Base-by-base conservation (phyloP, 495 filamentous ascomycete genomes). In the Lasiosphaeriaceae sp. region DNA sequence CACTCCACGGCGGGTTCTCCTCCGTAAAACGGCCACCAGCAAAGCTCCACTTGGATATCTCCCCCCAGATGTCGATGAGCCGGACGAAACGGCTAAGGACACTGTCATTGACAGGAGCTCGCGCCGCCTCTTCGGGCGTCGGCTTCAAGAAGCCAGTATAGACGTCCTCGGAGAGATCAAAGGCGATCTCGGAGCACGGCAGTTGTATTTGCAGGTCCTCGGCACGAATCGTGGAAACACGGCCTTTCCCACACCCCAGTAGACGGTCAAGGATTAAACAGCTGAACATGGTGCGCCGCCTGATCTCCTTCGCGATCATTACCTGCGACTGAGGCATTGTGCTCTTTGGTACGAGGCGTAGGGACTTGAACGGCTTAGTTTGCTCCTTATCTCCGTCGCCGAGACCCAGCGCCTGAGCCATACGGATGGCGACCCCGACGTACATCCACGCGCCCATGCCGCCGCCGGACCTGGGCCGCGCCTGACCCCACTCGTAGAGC, bases 401-500 rank as follows among this genome's bases (percentile, higher is more conserved):
- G 2, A 92, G 72, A 4, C 87, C 85, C 65, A 90, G 80, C 6
- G 83, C 80, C 58, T 90, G 87, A 2, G 89, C 86, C 74, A 79
- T 77, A 39, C 89, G 81, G 24, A 92, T 89, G 26, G 90, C 90
- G 58, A 84, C 76, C 8, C 90, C 89, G 16, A 92, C 80, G 57
- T 88, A 88, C 57, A 90, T 75, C 86, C 89, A 94, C 11, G 89
- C 89, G 53, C 82, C 84, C 59, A 84, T 80, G 1, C 88, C 90
- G 41, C 88, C 90, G 39, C 89, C 83, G 1, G 74, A 72, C 61
- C 64, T 68, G 34, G 76, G 76, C 8, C 59, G 59, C 34, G 81
- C 83, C 75, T 89, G 89, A 26, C 87, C 86, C 90, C 90, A 94
- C 64, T 93, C 90, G 62, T 94, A 89, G 20, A 94, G 76, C 1